phyloP scores from a whole-genome alignment of 495 filamentous ascomycete genomes.

The Penicillium bialowiezense region DNA sequence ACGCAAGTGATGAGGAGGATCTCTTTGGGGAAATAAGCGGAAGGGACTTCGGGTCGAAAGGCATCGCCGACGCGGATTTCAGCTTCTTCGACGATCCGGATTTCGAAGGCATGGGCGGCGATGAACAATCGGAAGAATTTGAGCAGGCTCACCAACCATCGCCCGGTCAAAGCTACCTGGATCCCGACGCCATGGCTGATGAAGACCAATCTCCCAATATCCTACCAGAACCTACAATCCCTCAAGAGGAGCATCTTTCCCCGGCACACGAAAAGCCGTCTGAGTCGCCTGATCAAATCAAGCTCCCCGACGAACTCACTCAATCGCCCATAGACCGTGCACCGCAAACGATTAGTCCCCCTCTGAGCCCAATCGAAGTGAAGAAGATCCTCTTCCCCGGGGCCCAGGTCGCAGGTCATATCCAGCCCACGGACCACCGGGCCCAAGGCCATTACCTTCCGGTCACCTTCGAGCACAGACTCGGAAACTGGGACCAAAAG shows the following conservation, averaged over 20 bases:
- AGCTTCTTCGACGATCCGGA: constrained; percentile 79
- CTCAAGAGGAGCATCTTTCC: neutral
- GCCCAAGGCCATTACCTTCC: constrained; percentile 46
- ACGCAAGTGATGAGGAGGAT: constrained; percentile 55
- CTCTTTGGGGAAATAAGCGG: constrained; percentile 69
- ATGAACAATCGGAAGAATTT: constrained; percentile 4
- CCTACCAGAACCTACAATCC: neutral
- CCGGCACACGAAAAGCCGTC: neutral
- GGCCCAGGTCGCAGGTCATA: constrained; percentile 9
- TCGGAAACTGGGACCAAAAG: constrained; percentile 48
- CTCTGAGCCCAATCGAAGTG: constrained; percentile 48
- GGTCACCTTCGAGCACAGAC: constrained; percentile 43
- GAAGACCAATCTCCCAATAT: neutral
- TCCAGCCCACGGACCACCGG: constrained; percentile 4
- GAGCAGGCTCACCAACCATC: constrained; percentile 13
- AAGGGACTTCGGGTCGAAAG: constrained; percentile 75
- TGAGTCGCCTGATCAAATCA: constrained; percentile 6
- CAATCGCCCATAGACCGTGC: constrained; percentile 19
- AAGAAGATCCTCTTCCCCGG: constrained; percentile 46
- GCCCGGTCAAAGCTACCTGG: constrained; percentile 9
- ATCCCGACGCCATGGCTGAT: constrained; percentile 2
- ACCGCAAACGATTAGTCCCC: constrained; percentile 44
- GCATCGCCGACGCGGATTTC: constrained; percentile 86
- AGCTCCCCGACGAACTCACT: neutral
- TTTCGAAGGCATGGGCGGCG: constrained; percentile 32